Percentiles rank a stretch among this genome's conserved stretches.
Conservation (phyloP, 2,329 filamentous ascomycete genomes). For the Sclerotinia subarctica region DNA sequence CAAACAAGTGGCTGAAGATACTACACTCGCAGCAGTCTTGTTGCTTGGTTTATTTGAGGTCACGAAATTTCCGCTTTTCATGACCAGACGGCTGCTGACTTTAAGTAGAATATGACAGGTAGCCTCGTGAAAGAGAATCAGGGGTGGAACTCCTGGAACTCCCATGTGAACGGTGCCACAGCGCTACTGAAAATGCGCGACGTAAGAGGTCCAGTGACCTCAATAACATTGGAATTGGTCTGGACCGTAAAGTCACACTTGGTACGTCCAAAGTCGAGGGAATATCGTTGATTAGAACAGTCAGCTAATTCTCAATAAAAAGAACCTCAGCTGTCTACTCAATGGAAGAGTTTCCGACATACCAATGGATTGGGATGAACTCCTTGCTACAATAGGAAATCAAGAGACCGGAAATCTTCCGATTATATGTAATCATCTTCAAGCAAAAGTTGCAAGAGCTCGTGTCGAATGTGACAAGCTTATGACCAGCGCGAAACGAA, state of each 20-base stretch:
- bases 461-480: slow-evolving; percentile 15
- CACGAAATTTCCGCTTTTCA: not conserved
- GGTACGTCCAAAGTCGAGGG: not conserved
- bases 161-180: slow-evolving; percentile 11
- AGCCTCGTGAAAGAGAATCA: slow-evolving; percentile 12
- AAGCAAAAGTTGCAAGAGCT: slow-evolving; percentile 11
- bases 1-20: slow-evolving; percentile 8
- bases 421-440: slow-evolving; percentile 15
- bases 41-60: slow-evolving; percentile 17
- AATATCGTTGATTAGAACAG: not conserved
- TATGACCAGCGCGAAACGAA: slow-evolving; percentile 13
- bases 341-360: slow-evolving; percentile 14
- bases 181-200: slow-evolving; percentile 16
- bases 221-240: slow-evolving; percentile 14
- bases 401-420: not conserved
- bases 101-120: slow-evolving; percentile 8
- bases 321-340: slow-evolving; percentile 13
- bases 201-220: slow-evolving; percentile 11
- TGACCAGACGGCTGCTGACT: not conserved
- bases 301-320: not conserved
- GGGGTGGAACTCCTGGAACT: slow-evolving; percentile 20
- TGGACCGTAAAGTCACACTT: slow-evolving; percentile 10
- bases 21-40: slow-evolving; percentile 19
- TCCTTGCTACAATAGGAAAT: not conserved
- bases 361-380: slow-evolving; percentile 5